Evolutionary conservation across 164 flowering plant genomes (phyloP).

Genomic region (Stephania yunnanensis): DNA sequence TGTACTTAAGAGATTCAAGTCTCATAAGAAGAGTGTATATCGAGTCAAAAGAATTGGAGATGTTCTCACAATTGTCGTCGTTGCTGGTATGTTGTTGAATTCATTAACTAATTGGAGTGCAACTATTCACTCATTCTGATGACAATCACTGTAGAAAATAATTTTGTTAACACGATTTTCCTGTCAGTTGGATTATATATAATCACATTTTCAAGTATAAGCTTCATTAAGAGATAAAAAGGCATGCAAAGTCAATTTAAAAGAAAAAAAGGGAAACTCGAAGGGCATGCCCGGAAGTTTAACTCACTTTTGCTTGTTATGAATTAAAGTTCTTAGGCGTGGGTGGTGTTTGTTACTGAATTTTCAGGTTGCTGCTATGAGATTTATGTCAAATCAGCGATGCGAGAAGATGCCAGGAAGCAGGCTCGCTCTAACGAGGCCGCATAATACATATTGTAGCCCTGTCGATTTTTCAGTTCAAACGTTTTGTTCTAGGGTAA

Average conservation of each 20-base stretch:
- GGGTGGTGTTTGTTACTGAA: constrained; percentile 10
- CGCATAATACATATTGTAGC: constrained; percentile 24
- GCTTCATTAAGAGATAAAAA: neutral
- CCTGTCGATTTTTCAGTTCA: neutral
- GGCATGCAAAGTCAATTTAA: neutral
- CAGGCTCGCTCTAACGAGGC: constrained; percentile 24
- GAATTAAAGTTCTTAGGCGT: neutral
- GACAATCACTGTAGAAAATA: neutral
- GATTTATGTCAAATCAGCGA: constrained; percentile 38
- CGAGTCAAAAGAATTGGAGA: constrained; percentile 61
- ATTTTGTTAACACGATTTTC: neutral
- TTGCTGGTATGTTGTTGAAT: constrained; percentile 51
- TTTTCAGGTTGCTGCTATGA: constrained; percentile 67
- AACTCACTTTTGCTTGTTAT: neutral
- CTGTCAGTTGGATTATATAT: neutral
- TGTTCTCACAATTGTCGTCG: constrained; percentile 63
- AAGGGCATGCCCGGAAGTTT: neutral
- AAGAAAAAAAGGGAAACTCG: neutral
- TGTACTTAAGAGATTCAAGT: constrained; percentile 59
- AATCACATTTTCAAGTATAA: neutral
- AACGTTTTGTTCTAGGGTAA: neutral
- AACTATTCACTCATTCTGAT: neutral
- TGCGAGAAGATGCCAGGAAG: constrained; percentile 37
- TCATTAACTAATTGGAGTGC: neutral
- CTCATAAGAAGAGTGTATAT: constrained; percentile 51